Percentiles rank a stretch among this genome's conserved stretches.
Evolutionary conservation across 495 filamentous ascomycete species (phyloP).

Genomic region (Penicillium dipodomyicola): DNA sequence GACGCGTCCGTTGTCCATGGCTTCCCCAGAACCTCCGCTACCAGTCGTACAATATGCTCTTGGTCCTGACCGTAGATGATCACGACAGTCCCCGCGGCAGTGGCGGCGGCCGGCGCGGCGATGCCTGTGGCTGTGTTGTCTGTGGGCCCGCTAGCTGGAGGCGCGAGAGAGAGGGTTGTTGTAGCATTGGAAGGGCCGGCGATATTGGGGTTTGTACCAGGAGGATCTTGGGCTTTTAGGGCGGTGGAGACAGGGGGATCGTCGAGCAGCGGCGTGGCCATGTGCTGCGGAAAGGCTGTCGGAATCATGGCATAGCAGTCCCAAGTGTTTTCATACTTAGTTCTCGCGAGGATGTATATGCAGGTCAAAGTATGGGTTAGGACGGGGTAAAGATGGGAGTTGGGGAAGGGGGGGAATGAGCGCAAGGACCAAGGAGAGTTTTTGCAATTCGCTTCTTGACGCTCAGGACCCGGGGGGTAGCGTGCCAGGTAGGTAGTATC

Average conservation of each 20-base stretch:
- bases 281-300: constrained; percentile 37
- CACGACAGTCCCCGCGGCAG: constrained; percentile 41
- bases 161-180: constrained; percentile 14
- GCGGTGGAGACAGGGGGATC: constrained; percentile 12
- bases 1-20: constrained; percentile 55
- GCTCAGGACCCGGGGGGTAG: neutral
- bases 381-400: neutral
- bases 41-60: constrained; percentile 62
- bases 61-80: constrained; percentile 60
- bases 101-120: neutral
- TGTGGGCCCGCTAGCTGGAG: constrained; percentile 7
- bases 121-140: neutral
- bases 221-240: neutral
- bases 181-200: neutral
- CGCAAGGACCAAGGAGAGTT: neutral
- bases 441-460: constrained; percentile 3
- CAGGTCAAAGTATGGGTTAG: neutral
- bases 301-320: constrained; percentile 44
- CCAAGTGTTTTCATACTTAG: constrained; percentile 32
- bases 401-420: neutral
- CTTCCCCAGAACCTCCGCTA: constrained; percentile 68
- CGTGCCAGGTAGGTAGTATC: neutral
- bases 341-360: neutral
- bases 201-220: neutral
- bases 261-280: constrained; percentile 38